Conservation (phyloP, 2,329 filamentous ascomycete genomes). For the Shiraia bambusicola region DNA sequence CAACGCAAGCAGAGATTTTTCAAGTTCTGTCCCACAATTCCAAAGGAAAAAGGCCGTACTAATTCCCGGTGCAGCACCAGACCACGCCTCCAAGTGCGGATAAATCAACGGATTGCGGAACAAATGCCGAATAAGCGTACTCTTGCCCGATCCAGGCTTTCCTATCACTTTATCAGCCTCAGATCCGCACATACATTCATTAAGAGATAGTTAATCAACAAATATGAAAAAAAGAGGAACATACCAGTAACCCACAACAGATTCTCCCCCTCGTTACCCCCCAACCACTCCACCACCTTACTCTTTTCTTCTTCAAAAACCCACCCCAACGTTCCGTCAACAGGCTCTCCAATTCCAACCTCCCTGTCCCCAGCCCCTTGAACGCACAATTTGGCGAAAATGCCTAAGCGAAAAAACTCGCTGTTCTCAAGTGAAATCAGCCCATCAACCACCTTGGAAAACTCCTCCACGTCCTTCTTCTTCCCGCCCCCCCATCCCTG, state of each 20-base stretch:
- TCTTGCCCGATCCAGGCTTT: conserved; percentile 52
- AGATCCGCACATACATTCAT: too few species aligned
- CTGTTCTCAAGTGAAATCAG: conserved; percentile 24
- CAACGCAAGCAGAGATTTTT: conserved; percentile 28
- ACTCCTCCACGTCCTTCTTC: conserved; percentile 34
- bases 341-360: conserved; percentile 22
- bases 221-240: background rate
- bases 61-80: conserved; percentile 28
- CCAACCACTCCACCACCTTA: conserved; percentile 33
- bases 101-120: conserved; percentile 30
- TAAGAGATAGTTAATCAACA: too few species aligned
- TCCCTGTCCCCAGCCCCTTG: conserved; percentile 27
- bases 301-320: conserved; percentile 20
- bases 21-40: conserved; percentile 37
- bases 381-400: conserved; percentile 27
- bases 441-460: conserved; percentile 26
- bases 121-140: conserved; percentile 48
- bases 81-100: conserved; percentile 32
- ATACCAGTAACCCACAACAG: conserved; percentile 36
- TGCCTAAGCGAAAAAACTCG: conserved; percentile 23
- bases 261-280: conserved; percentile 25
- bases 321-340: conserved; percentile 26
- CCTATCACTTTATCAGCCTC: conserved; percentile 12
- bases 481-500: conserved; percentile 31
- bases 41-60: conserved; percentile 52